phyloP scores from a whole-genome alignment of 73 alveolate genomes.

The Loxodes magnus region DNA sequence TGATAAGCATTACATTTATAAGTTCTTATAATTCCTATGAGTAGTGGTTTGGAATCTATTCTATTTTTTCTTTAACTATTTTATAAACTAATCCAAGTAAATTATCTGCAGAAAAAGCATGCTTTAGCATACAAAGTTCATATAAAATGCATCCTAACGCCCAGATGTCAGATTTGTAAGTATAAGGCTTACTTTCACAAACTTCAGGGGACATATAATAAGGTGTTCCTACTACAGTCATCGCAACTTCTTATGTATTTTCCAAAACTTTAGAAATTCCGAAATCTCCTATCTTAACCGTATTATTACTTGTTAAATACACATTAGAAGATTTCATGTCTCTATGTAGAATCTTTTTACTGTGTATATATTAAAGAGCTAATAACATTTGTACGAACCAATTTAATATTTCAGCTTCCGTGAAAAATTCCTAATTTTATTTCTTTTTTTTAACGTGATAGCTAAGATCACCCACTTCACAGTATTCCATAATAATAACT shows the following conservation, averaged over 20 bases:
- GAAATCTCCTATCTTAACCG: constrained; percentile 53
- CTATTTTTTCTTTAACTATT: constrained; percentile 70
- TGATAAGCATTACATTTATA: constrained; percentile 35
- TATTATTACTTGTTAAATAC: constrained; percentile 36
- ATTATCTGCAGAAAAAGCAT: constrained; percentile 92
- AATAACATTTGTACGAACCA: constrained; percentile 59
- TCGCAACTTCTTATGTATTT: constrained; percentile 21
- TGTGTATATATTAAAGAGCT: constrained; percentile 63
- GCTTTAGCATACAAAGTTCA: constrained; percentile 87
- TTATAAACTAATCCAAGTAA: constrained; percentile 69
- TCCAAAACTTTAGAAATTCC: constrained; percentile 42
- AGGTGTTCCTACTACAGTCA: constrained; percentile 35
- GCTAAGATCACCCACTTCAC: constrained; percentile 66
- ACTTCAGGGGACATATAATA: constrained; percentile 59
- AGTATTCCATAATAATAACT: constrained; percentile 68
- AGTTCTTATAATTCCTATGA: constrained; percentile 48
- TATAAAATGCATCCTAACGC: constrained; percentile 94
- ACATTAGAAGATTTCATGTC: constrained; percentile 50
- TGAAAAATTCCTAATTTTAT: constrained; percentile 33
- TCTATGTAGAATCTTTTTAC: constrained; percentile 65
- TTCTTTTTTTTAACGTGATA: constrained; percentile 43
- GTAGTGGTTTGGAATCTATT: constrained; percentile 71
- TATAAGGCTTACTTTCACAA: constrained; percentile 87
- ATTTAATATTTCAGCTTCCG: constrained; percentile 57
- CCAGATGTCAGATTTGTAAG: constrained; percentile 93